phyloP scores from a whole-genome alignment of 2,329 filamentous ascomycete species.

The Beauveria rudraprayagi region DNA sequence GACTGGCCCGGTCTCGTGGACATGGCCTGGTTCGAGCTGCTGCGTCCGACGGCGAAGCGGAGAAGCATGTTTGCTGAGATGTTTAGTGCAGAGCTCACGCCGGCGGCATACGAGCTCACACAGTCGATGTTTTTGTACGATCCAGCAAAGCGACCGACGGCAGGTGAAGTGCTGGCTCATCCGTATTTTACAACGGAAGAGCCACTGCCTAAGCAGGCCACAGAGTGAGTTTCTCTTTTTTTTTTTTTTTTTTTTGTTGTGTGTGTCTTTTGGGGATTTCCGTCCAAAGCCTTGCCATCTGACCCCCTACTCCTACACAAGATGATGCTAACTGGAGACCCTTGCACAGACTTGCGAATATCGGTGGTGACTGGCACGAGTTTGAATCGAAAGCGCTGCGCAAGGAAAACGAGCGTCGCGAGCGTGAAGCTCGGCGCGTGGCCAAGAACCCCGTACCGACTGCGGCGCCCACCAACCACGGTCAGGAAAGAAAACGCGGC shows the following conservation, averaged over 20 bases:
- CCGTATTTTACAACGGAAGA: constrained; percentile 82
- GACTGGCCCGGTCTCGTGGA: constrained; percentile 90
- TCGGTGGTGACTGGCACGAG: constrained; percentile 96
- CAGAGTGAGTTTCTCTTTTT: constrained; percentile 55
- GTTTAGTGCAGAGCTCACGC: constrained; percentile 69
- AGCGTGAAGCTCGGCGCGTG: constrained; percentile 42
- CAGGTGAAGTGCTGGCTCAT: constrained; percentile 76
- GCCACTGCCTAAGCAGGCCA: constrained; percentile 66
- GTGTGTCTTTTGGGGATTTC: too few species aligned
- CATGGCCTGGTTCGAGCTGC: constrained; percentile 93
- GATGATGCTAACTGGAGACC: constrained; percentile 21
- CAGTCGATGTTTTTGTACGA: constrained; percentile 84
- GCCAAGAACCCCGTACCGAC: constrained; percentile 22
- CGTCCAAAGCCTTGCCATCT: too few species aligned
- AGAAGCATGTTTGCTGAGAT: constrained; percentile 73
- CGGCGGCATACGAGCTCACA: constrained; percentile 76
- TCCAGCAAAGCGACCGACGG: constrained; percentile 72
- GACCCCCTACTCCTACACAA: too few species aligned
- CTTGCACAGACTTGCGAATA: constrained; percentile 54
- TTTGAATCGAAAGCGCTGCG: constrained; percentile 93
- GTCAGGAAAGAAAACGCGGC: constrained; percentile 32
- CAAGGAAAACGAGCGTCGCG: constrained; percentile 72
- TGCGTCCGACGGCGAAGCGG: constrained; percentile 68
- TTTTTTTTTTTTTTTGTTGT: too few species aligned
- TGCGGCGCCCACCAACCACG: constrained; percentile 18